These are phyloP conservation scores for Boechera retrofracta DNA, from an alignment of 345 rosid genomes.

Conservation along the genomic window DNA sequence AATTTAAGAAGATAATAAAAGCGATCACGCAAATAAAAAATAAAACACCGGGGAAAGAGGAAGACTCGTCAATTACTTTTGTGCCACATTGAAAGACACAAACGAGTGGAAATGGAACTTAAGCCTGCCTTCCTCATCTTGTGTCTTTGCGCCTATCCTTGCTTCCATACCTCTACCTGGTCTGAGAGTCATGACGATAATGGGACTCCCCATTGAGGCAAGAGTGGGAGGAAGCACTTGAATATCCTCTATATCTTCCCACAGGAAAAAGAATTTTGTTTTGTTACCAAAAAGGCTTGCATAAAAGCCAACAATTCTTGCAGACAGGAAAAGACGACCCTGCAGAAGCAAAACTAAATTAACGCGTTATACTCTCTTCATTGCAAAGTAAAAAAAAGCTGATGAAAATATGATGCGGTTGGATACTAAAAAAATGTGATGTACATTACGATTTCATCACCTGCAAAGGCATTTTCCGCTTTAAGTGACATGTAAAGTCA, in stretches of 20 bases:
- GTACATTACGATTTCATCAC: constrained; percentile 48
- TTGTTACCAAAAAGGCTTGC: constrained; percentile 90
- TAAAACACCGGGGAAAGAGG: constrained; percentile 17
- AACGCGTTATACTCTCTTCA: background rate
- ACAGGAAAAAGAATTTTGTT: constrained; percentile 93
- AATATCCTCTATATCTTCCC: constrained; percentile 96
- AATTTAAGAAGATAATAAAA: constrained; percentile 8
- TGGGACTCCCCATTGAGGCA: constrained; percentile 95
- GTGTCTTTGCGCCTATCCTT: constrained; percentile 82
- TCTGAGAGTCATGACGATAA: constrained; percentile 76
- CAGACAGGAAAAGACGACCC: constrained; percentile 94
- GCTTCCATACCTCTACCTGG: constrained; percentile 89
- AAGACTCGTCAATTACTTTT: constrained; percentile 60
- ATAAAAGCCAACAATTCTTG: constrained; percentile 90
- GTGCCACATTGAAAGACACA: constrained; percentile 87
- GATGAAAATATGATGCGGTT: constrained; percentile 6
- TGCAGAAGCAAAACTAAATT: constrained; percentile 41
- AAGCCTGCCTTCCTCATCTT: constrained; percentile 93
- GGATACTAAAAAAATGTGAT: constrained; percentile 25
- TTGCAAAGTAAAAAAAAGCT: background rate
- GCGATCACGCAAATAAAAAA: background rate
- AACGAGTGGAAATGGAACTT: constrained; percentile 94
- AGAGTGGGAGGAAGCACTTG: constrained; percentile 79
- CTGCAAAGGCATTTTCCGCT: constrained; percentile 93
- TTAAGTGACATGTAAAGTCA: constrained; percentile 97